Base-by-base conservation (phyloP, 2,329 filamentous ascomycete species). In the Huntiella moniliformis region DNA sequence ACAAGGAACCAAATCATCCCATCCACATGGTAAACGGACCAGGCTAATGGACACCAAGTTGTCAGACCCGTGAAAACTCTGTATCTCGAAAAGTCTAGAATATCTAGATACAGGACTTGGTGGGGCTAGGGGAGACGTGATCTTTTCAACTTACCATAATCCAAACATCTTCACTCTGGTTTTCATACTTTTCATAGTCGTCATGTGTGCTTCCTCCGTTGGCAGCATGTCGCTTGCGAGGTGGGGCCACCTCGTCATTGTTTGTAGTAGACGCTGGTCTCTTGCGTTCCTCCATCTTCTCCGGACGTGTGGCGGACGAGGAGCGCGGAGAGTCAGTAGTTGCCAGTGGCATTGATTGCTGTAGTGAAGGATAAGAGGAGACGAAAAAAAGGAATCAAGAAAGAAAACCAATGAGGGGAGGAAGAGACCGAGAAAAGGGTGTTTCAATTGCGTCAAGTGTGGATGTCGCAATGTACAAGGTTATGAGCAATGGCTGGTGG, bases 201-300 rank as follows among this genome's bases (percentile, higher is more conserved):
- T 74, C 71, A 51, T 70, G 69, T 53, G 63, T 60, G 54, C 71
- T 73, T 56, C 65, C 70, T 52, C 86, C 86, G 69, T 94, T 95
- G 53, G 88, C 73, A 47, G 85, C 83, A 62, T 93, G 82, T 64
- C 86, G 81, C 71, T 96, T 98, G 59, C 78, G 82, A 16, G 88
- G 87, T 54, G 88, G 88, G 53, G 82, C 82, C 58, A 83, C 69
- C 55, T 95, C 85, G 62, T 91, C 83, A 57, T 75, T 68, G 60
- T 80, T 82, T 64, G 75, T 73, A 8, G 42, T 45, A 18, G 47
- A 48, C 60, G 86, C 83, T 60, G 86, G 82, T 75, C 91, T 79
- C 75, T 98, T 98, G 75, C 91, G 85, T 71, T 96, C 91, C 74
- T 98, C 91, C 88, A 96, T 98, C 46, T 51, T 52, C 38, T 52